Evolutionary conservation across 2,329 filamentous ascomycete genomes (phyloP).

Genomic region (Madurella mycetomatis): DNA sequence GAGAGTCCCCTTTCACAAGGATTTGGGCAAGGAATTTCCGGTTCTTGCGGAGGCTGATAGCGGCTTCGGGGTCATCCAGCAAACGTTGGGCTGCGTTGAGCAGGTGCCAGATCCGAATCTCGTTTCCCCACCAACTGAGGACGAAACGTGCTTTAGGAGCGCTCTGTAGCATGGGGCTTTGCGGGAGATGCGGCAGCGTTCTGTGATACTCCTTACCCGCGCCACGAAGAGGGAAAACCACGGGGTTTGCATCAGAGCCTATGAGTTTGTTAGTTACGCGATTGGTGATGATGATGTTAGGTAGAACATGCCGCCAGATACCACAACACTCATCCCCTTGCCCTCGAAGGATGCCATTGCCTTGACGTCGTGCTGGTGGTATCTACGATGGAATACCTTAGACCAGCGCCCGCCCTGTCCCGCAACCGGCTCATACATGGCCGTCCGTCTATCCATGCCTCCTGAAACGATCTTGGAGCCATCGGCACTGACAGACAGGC

Average conservation of each 20-base stretch:
- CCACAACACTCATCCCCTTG: conserved; percentile 74
- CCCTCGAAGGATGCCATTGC: conserved; percentile 87
- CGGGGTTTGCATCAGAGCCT: conserved; percentile 82
- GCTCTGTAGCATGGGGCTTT: conserved; percentile 67
- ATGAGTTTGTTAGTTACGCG: conserved; percentile 29
- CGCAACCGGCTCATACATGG: conserved; percentile 68
- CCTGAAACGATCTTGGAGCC: conserved; percentile 81
- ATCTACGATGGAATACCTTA: conserved; percentile 78
- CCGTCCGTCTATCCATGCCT: conserved; percentile 85
- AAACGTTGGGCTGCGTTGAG: conserved; percentile 44
- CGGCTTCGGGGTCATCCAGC: conserved; percentile 39
- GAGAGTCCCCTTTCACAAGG: conserved; percentile 68
- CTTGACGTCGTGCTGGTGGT: conserved; percentile 94
- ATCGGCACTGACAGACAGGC: conserved; percentile 75
- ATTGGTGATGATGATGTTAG: neutral
- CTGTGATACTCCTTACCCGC: conserved; percentile 77
- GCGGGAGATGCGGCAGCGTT: conserved; percentile 77
- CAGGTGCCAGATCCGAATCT: conserved; percentile 75
- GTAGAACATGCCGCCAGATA: conserved; percentile 71
- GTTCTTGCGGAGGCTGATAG: conserved; percentile 45
- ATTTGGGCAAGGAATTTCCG: conserved; percentile 67
- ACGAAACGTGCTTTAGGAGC: conserved; percentile 70
- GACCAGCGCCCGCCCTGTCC: conserved; percentile 67
- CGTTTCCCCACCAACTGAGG: conserved; percentile 87
- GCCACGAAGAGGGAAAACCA: conserved; percentile 74